Evolutionary conservation across 2,329 filamentous ascomycete species (phyloP), one percentile per base, ranked within the genome.

Genomic region (Graphilbum fragrans): DNA sequence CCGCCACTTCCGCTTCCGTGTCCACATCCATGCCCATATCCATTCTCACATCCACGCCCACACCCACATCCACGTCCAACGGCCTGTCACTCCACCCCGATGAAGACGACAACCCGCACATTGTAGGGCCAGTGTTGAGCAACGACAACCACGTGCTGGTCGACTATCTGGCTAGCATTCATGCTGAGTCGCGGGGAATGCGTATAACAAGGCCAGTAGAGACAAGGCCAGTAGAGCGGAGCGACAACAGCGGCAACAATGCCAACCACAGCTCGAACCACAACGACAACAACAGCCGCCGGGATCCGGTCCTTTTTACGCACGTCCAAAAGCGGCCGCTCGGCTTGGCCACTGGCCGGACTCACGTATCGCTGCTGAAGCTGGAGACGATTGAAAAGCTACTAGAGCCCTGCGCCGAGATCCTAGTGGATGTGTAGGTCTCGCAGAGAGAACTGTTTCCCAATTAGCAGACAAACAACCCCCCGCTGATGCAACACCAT

Each of bases 301-400:
- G 18, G 2, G 22, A 35, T 19, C 23, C 37, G 11, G 42, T 40
- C 2, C 16, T 45, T n/a, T 45, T 45, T 20, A 25, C 36, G 7
- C 14, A 14, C 3, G 39, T 41, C 14, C 39, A 29, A 23, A 36
- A 37, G 25, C 39, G 36, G 14, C 43, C 43, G 6, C 20, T 39
- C 1, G 43, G 43, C 4, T 14, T 33, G 39, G 39, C 2, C 18
- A 20, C 29, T 11, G 22, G 27, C 8, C 21, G 20, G 18, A 23
- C 25, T 3, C n/a, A n/a, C n/a, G 12, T 31, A 20, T 17, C 38
- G 2, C 21, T 29, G 2, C 27, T 37, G 22, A 38, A 42, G 23
- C 32, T 41, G 3, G 27, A 74, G 44, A 65, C 71, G 17, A 64
- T 77, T 36, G 74, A 77, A 47, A 74, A 76, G 50, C 64, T 80